Percentiles rank a stretch among this genome's conserved stretches.
phyloP scores from a whole-genome alignment of 352 stramenopile species.

The Globisporangium abappressorium region DNA sequence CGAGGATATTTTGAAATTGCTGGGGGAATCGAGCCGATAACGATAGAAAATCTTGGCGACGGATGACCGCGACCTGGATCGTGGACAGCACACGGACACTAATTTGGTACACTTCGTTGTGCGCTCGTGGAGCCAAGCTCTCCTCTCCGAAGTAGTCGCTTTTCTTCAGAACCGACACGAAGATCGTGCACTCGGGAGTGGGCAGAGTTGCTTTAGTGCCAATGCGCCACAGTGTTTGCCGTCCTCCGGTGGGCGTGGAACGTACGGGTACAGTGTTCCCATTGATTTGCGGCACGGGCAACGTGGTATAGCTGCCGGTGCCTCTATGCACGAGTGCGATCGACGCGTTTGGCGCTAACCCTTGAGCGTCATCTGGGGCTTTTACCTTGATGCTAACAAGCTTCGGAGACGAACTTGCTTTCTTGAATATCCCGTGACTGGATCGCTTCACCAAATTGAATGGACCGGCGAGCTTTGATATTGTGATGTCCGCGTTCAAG shows the following conservation, averaged over 20 bases:
- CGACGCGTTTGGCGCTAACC: too few species aligned
- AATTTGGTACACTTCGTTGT: conserved; percentile 45
- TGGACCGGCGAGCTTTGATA: conserved; percentile 1
- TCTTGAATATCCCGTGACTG: conserved; percentile 1
- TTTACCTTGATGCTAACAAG: neutral
- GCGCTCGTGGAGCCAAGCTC: conserved; percentile 28
- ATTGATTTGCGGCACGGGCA: neutral
- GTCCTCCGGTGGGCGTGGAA: neutral
- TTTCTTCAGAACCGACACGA: conserved; percentile 53
- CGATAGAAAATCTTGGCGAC: conserved; percentile 38
- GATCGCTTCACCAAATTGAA: conserved; percentile 3
- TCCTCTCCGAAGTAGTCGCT: conserved; percentile 66
- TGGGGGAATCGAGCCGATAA: conserved; percentile 41
- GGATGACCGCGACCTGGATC: conserved; percentile 41
- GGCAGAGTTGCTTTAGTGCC: neutral
- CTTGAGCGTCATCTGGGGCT: neutral
- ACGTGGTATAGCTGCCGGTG: neutral
- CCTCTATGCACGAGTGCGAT: neutral
- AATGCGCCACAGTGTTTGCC: conserved; percentile 11
- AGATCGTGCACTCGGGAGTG: conserved; percentile 19
- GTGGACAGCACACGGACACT: conserved; percentile 58
- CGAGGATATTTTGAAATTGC: conserved; percentile 27
- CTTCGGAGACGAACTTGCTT: neutral
- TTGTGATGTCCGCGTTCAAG: neutral
- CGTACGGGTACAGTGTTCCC: neutral